Evolutionary conservation across 108 stramenopile genomes (phyloP).

Genomic region (Bacterosira constricta): DNA sequence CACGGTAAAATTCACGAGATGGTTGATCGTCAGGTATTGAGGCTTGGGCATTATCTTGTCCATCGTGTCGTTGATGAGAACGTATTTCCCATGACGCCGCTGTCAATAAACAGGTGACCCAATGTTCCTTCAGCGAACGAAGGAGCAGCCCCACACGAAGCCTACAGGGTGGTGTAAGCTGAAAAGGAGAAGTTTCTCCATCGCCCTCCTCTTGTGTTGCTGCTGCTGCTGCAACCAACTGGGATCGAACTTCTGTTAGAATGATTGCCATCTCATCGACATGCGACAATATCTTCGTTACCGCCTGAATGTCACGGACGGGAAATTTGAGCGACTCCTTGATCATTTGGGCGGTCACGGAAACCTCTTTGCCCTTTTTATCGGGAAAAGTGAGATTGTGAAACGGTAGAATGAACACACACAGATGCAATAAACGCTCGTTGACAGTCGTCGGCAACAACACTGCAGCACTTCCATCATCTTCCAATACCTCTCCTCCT

Average conservation of each 20-base stretch:
- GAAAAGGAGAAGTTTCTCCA: neutral
- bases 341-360: slow-evolving; percentile 70
- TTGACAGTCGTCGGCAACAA: slow-evolving; percentile 39
- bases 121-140: slow-evolving; percentile 67
- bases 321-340: slow-evolving; percentile 83
- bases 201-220: slow-evolving; percentile 9
- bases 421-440: slow-evolving; percentile 62
- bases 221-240: slow-evolving; percentile 6
- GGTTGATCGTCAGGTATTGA: slow-evolving; percentile 17
- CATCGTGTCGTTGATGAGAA: slow-evolving; percentile 16
- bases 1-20: slow-evolving; percentile 48
- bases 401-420: slow-evolving; percentile 70
- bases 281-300: slow-evolving; percentile 49
- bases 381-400: slow-evolving; percentile 62
- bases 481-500: neutral
- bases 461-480: neutral
- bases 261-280: slow-evolving; percentile 67
- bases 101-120: slow-evolving; percentile 72
- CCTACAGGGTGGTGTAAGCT: slow-evolving; percentile 36
- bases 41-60: neutral
- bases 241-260: slow-evolving; percentile 42
- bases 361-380: slow-evolving; percentile 50
- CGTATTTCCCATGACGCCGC: slow-evolving; percentile 62
- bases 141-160: slow-evolving; percentile 71
- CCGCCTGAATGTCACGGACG: slow-evolving; percentile 61